phyloP scores from a whole-genome alignment of 2,329 filamentous ascomycete genomes.

The Pseudogymnoascus destructans region DNA sequence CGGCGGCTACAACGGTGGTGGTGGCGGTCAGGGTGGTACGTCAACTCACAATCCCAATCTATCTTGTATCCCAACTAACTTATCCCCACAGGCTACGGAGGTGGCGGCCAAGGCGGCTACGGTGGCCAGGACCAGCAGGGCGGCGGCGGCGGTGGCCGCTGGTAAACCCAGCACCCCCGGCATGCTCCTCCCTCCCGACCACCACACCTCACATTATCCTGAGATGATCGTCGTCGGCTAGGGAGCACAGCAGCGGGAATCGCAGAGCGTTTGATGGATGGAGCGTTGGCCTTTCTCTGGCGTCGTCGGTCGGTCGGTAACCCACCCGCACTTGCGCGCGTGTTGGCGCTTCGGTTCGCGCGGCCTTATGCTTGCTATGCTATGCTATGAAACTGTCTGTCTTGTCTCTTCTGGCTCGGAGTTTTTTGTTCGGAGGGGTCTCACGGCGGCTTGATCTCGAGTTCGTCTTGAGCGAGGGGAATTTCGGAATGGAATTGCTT shows the following conservation, averaged over 20 bases:
- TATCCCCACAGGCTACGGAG: conserved; percentile 10
- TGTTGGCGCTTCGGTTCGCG: background rate
- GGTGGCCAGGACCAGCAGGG: conserved; percentile 15
- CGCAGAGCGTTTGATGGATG: background rate
- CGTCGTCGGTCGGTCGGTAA: background rate
- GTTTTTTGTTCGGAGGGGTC: background rate
- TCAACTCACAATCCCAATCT: conserved; percentile 22
- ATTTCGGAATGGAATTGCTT: background rate
- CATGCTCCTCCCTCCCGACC: background rate
- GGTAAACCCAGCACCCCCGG: conserved; percentile 13
- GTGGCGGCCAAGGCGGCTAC: conserved; percentile 14
- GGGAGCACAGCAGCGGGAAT: background rate
- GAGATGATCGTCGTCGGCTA: background rate
- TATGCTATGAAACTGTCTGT: background rate
- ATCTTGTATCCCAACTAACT: conserved; percentile 13
- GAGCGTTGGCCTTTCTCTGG: background rate
- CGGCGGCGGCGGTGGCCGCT: conserved; percentile 19
- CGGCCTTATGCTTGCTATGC: background rate
- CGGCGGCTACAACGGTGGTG: conserved; percentile 18
- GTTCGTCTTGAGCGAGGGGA: background rate
- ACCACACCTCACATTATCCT: background rate
- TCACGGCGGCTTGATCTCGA: background rate
- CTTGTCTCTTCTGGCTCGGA: background rate
- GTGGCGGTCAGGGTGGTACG: conserved; percentile 16
- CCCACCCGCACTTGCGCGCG: background rate